Percentiles rank a stretch among this genome's conserved stretches.
Evolutionary conservation across 306 rosid species (phyloP).

Genomic region (Cercis canadensis): DNA sequence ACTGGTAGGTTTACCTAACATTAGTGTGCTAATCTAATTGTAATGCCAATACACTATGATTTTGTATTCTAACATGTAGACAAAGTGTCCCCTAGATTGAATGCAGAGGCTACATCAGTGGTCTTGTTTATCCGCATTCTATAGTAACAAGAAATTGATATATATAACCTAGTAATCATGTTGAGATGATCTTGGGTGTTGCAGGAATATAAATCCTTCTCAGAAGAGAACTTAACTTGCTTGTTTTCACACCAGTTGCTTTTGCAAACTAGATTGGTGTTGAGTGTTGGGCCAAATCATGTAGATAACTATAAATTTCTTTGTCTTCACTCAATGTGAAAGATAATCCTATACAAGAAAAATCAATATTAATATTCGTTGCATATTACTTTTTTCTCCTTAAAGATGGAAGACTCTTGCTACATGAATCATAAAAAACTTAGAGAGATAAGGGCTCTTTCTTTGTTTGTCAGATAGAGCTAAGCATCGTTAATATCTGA

Average conservation of each 20-base stretch:
- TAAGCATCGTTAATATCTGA: no score
- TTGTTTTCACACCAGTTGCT: neutral
- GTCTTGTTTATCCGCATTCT: slow-evolving; percentile 26
- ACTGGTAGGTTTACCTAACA: slow-evolving; percentile 69
- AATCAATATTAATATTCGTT: no score
- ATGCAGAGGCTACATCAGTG: slow-evolving; percentile 50
- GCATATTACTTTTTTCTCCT: neutral
- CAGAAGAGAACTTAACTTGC: neutral
- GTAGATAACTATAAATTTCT: no score
- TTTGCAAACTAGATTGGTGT: slow-evolving; percentile 6
- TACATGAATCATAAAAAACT: neutral
- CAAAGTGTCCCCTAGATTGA: slow-evolving; percentile 78
- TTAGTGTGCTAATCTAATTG: slow-evolving; percentile 35
- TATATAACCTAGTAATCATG: neutral
- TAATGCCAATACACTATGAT: slow-evolving; percentile 49
- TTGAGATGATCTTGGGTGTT: neutral
- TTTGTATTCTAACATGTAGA: slow-evolving; percentile 62
- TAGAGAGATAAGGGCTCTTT: neutral
- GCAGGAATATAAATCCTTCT: neutral
- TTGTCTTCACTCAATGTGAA: no score
- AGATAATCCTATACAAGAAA: no score
- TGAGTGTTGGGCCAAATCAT: no score
- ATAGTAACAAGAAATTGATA: slow-evolving; percentile 22
- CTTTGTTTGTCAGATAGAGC: no score
- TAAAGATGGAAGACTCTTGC: neutral